phyloP scores from a whole-genome alignment of 176 grass and related monocot genomes.

The Calamus simplicifolius region DNA sequence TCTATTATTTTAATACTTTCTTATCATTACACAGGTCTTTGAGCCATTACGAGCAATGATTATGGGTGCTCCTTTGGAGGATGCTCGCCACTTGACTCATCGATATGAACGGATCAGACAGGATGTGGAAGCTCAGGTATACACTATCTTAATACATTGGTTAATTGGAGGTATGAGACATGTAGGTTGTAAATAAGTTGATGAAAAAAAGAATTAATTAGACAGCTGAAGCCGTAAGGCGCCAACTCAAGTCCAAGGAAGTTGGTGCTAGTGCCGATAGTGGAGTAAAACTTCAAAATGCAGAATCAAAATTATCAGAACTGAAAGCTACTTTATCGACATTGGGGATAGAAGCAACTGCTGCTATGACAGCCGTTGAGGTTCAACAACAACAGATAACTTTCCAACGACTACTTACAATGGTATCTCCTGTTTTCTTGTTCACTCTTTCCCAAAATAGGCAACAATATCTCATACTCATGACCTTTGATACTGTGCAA shows the following conservation, averaged over 20 bases:
- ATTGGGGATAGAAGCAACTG: slow-evolving; percentile 87
- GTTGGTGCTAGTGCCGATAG: slow-evolving; percentile 50
- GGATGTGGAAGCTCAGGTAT: slow-evolving; percentile 98
- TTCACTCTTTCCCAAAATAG: background rate
- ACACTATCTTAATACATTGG: background rate
- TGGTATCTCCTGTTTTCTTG: slow-evolving; percentile 41
- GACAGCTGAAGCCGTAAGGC: slow-evolving; percentile 96
- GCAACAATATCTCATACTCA: background rate
- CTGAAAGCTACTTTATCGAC: slow-evolving; percentile 59
- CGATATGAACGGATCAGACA: slow-evolving; percentile 95
- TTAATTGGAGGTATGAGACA: background rate
- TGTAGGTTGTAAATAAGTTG: slow-evolving; percentile 21
- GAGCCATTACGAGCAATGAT: slow-evolving; percentile 91
- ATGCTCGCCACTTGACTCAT: slow-evolving; percentile 84
- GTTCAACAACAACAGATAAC: slow-evolving; percentile 79
- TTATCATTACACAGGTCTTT: slow-evolving; percentile 47
- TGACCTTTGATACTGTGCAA: too few relatives aligned
- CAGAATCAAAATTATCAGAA: slow-evolving; percentile 95
- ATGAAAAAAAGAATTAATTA: slow-evolving; percentile 30
- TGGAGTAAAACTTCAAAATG: slow-evolving; percentile 79
- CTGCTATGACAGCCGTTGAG: slow-evolving; percentile 91
- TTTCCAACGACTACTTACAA: slow-evolving; percentile 62
- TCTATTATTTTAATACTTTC: background rate
- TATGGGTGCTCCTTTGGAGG: slow-evolving; percentile 93
- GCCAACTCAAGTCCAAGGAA: slow-evolving; percentile 89